Evolutionary conservation across 75 land plant genomes (phyloP).

Genomic region (Picea sitchensis): DNA sequence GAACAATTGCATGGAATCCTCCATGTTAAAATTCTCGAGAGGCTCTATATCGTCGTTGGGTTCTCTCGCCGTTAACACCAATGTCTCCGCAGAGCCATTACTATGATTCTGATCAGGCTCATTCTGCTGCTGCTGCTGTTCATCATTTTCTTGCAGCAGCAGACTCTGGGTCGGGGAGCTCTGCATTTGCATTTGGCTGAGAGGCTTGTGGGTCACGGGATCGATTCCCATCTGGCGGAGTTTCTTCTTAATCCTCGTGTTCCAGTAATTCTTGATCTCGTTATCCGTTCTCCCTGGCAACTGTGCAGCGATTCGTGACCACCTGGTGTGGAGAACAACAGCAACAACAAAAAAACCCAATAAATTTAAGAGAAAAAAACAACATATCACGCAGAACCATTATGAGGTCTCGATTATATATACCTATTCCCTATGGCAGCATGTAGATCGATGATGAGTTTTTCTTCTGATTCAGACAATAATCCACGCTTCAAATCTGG

Average conservation of each 20-base stretch:
- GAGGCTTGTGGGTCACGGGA: slow-evolving; percentile 58
- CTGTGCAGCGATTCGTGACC: slow-evolving; percentile 65
- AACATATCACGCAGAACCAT: neutral
- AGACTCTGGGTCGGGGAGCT: neutral
- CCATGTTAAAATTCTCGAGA: neutral
- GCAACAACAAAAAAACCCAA: neutral
- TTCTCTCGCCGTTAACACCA: neutral
- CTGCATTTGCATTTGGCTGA: slow-evolving; percentile 6
- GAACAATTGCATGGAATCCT: neutral
- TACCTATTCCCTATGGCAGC: slow-evolving; percentile 55
- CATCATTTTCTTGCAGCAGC: neutral
- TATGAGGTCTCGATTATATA: neutral
- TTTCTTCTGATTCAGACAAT: slow-evolving; percentile 51
- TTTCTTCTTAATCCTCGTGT: slow-evolving; percentile 69
- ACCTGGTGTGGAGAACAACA: slow-evolving; percentile 23
- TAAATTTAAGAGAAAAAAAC: neutral
- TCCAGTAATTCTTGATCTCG: slow-evolving; percentile 74
- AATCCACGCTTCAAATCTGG: slow-evolving; percentile 58
- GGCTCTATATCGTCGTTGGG: neutral
- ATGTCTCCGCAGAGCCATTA: neutral
- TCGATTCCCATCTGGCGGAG: slow-evolving; percentile 66
- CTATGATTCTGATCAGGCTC: neutral
- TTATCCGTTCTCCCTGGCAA: slow-evolving; percentile 66
- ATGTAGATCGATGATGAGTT: slow-evolving; percentile 46
- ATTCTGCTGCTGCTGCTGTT: neutral